Base-by-base conservation (phyloP, 2,329 filamentous ascomycete species). In the Drechslerella stenobrocha region DNA sequence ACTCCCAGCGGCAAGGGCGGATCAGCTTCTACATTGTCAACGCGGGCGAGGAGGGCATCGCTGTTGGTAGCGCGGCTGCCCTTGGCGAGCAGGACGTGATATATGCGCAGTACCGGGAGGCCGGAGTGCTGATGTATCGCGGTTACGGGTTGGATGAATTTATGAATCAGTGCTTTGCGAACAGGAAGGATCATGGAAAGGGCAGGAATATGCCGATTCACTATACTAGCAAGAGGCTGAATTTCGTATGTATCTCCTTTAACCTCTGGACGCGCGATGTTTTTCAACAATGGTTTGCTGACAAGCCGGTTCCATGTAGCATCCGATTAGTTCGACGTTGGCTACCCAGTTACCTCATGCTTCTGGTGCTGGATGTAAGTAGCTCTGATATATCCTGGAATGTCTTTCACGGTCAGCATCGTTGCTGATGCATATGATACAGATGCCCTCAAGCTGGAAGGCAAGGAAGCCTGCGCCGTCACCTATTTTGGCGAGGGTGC, bases 171-270 rank as follows among this genome's bases (percentile, higher is more conserved):
- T 79, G 98, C 6, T 96, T 97, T 78, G 85, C 91, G 18, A 97
- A 96, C 75, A 82, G 80, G 56, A 83, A 89, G 70, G 93, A 98
- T 73, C 77, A 81, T 0, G 91, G 92, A 0, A 83, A 81, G 66
- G 93, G 91, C 1, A 84, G 92, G 70, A 97, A 96, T 74, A 98
- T 98, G 93, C 93, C 93, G 0, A 89, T 97, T 11, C 93, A 98
- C 77, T 98, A 97, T 74, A 91, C 91, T 46, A 90, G 87, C 76
- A 84, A 81, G 60, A 85, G 89, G 70, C 80, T 95, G 60, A 90
- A 96, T 72, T 90, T 96, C 74, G 88, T 91, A 75, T 75, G 83
- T 79, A 15, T 45, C 44, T 11, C 7, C 9, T 23, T 47, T 4
- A 7, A 13, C 6, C 6, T 23, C 15, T 2, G 11, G 32, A 52